Evolutionary conservation across 768 basidiomycete genomes (phyloP), one percentile per base, ranked within the genome.

Genomic region (Nidularia pulvinata): DNA sequence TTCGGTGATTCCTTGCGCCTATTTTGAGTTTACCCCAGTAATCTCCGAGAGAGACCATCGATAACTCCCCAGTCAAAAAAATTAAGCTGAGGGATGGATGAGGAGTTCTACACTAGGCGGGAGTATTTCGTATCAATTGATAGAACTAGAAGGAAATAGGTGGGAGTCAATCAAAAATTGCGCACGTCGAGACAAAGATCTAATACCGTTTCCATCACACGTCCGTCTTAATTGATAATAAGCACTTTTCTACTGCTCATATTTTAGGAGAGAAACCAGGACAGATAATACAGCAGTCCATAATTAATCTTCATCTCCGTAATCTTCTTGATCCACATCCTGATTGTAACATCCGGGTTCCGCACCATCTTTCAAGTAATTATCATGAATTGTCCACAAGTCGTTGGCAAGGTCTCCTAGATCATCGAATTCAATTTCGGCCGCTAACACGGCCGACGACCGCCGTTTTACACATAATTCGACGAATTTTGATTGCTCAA

Each of bases 301-400:
- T 30, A 52, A 36, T 30, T 25, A 43, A 7, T 22, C 33, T 16
- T 57, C 52, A 48, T 60, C 59, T 53, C 59, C 60, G 9, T 57
- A 56, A 33, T 57, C 16, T 49, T 42, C 49, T 48, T 35, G 50
- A 16, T 58, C 59, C 32, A 60, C 60, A 16, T 59, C 65, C 10
- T 30, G 25, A 30, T 30, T 4, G 25, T 30, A 30, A 30, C 59
- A 66, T 22, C 45, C 45, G 25, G 10, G 45, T 22, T n/a, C 45
- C 14, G n/a, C 6, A 4, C 10, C 14, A 16, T 66, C 73, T 47
- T 71, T 68, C 11, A 65, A 66, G 30, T 71, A 67, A 57, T 67
- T 70, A 55, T 86, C 85, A 47, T 79, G 76, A 32, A 88, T 67
- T 16, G 74, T 78, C 86, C 88, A 87, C 46, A 89, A 60, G 39